phyloP scores from a whole-genome alignment of 2,329 filamentous ascomycete species.

The Pseudocercospora musae region DNA sequence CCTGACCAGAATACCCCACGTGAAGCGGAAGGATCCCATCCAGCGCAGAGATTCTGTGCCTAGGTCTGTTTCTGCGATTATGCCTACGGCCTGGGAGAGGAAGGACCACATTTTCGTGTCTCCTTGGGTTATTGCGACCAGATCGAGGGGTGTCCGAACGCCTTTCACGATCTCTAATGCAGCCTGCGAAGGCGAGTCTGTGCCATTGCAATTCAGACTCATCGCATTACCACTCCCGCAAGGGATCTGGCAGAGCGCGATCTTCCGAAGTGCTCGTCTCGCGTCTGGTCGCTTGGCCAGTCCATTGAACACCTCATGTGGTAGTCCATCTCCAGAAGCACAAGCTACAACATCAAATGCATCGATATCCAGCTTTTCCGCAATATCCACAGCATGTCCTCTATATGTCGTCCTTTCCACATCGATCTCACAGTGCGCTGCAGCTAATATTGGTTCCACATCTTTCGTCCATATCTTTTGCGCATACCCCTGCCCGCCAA shows the following conservation, averaged over 20 bases:
- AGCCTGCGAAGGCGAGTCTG: constrained; percentile 68
- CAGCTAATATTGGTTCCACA: constrained; percentile 77
- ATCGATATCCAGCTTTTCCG: constrained; percentile 70
- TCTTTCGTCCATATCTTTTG: constrained; percentile 69
- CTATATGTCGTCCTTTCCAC: constrained; percentile 66
- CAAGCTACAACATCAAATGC: constrained; percentile 81
- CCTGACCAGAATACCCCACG: constrained; percentile 75
- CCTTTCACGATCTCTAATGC: constrained; percentile 86
- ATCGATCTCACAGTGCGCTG: constrained; percentile 73
- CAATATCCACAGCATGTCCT: constrained; percentile 77
- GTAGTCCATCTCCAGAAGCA: constrained; percentile 87
- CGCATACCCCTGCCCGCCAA: constrained; percentile 78
- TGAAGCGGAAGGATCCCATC: constrained; percentile 87
- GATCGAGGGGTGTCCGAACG: constrained; percentile 74
- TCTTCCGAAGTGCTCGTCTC: constrained; percentile 65
- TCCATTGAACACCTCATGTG: constrained; percentile 93
- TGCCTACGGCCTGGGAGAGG: constrained; percentile 82
- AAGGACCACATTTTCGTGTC: constrained; percentile 74
- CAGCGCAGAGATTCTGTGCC: constrained; percentile 87
- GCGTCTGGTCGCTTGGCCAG: constrained; percentile 75
- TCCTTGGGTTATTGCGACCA: constrained; percentile 84
- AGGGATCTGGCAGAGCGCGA: constrained; percentile 83
- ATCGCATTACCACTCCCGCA: constrained; percentile 94
- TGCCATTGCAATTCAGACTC: constrained; percentile 84
- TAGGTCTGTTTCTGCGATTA: constrained; percentile 85